Evolutionary conservation across 345 rosid species (phyloP).

Genomic region (Eutrema japonicum): DNA sequence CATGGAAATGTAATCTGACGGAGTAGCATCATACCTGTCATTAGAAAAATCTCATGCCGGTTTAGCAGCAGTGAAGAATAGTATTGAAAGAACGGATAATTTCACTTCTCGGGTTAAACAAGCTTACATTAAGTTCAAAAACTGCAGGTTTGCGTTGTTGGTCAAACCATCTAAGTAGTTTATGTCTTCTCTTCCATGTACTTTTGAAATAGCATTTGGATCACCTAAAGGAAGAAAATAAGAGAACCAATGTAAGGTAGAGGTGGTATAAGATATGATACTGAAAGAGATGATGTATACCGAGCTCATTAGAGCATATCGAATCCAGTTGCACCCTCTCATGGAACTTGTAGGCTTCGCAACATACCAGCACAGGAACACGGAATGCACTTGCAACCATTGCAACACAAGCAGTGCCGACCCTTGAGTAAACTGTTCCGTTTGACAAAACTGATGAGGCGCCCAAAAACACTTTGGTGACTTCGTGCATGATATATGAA

Average conservation of each 20-base stretch:
- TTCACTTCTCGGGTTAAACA: neutral
- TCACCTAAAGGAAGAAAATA: constrained; percentile 61
- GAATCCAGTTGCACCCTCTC: constrained; percentile 97
- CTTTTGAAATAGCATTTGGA: constrained; percentile 81
- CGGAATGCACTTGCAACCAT: constrained; percentile 91
- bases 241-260: constrained; percentile 18
- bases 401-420: constrained; percentile 94
- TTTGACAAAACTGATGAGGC: constrained; percentile 96
- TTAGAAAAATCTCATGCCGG: constrained; percentile 16
- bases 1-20: constrained; percentile 89
- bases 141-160: constrained; percentile 71
- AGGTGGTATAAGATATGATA: neutral
- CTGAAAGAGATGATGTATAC: constrained; percentile 49
- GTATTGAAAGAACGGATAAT: neutral
- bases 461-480: constrained; percentile 86
- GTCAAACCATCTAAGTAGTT: constrained; percentile 60
- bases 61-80: constrained; percentile 36
- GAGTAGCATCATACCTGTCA: constrained; percentile 90
- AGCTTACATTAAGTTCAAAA: constrained; percentile 75
- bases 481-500: constrained; percentile 96
- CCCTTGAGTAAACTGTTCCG: constrained; percentile 93
- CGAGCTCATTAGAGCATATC: constrained; percentile 92
- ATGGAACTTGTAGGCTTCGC: constrained; percentile 96
- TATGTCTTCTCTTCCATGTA: constrained; percentile 69
- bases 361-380: constrained; percentile 90